These are phyloP conservation scores for Aquanectria penicillioides DNA, from an alignment of 2,329 filamentous ascomycete genomes.

Conservation along the genomic window DNA sequence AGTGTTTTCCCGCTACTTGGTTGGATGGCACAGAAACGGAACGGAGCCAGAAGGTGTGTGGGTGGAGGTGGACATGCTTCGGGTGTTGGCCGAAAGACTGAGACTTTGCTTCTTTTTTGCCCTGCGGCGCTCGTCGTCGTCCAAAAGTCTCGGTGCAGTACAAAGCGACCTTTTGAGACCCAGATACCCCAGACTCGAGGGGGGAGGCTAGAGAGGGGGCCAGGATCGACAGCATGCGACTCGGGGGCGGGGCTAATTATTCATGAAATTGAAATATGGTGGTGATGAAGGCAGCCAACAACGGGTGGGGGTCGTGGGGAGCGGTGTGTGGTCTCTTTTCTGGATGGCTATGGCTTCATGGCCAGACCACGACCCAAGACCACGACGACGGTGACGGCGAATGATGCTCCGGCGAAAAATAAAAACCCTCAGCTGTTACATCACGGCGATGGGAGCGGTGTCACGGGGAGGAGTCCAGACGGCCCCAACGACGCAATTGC, in stretches of 20 bases:
- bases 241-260: slow-evolving; percentile 33
- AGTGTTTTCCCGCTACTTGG: background rate
- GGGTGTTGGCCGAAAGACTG: slow-evolving; percentile 37
- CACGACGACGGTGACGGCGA: no score
- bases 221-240: slow-evolving; percentile 32
- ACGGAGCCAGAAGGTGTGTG: background rate
- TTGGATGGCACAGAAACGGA: slow-evolving; percentile 5
- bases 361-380: no score
- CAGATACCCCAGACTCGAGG: slow-evolving; percentile 33
- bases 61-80: slow-evolving; percentile 26
- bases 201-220: slow-evolving; percentile 10
- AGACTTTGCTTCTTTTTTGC: slow-evolving; percentile 13
- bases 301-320: slow-evolving; percentile 39
- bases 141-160: no score
- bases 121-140: no score
- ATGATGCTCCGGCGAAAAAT: no score
- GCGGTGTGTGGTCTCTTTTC: slow-evolving; percentile 38
- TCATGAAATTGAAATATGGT: slow-evolving; percentile 28
- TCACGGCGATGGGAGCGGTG: background rate
- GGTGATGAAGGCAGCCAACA: slow-evolving; percentile 27
- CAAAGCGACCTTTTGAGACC: background rate
- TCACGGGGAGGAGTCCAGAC: background rate
- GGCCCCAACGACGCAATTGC: no score
- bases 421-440: slow-evolving; percentile 3
- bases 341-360: slow-evolving; percentile 29